phyloP scores from a whole-genome alignment of 2,329 filamentous ascomycete genomes.

The Aureobasidium sp. region DNA sequence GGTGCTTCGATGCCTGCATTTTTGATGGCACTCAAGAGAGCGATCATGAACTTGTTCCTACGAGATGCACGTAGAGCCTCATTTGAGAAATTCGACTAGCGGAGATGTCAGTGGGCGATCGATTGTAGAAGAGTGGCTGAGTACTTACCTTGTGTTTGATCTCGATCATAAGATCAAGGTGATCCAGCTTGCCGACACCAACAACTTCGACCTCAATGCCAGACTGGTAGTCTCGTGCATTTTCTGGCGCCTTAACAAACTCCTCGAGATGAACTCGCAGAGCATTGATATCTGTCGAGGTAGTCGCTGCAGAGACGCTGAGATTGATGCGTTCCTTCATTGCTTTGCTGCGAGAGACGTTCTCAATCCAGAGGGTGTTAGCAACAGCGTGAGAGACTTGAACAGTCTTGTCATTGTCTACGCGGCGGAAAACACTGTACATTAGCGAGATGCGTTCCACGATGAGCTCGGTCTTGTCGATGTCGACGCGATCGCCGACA shows the following conservation, averaged over 20 bases:
- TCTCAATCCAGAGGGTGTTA: slow-evolving; percentile 33
- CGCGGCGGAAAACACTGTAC: slow-evolving; percentile 28
- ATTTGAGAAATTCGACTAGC: slow-evolving; percentile 46
- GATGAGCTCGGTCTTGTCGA: slow-evolving; percentile 23
- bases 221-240: slow-evolving; percentile 30
- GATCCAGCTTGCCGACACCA: slow-evolving; percentile 25
- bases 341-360: slow-evolving; percentile 29
- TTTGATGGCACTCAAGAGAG: slow-evolving; percentile 64
- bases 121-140: not conserved
- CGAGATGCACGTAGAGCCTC: slow-evolving; percentile 70
- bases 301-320: slow-evolving; percentile 25
- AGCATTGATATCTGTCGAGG: slow-evolving; percentile 27
- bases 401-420: slow-evolving; percentile 24
- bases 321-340: slow-evolving; percentile 31
- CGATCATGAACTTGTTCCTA: slow-evolving; percentile 92
- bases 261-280: slow-evolving; percentile 25
- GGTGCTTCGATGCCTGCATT: slow-evolving; percentile 6
- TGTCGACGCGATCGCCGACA: slow-evolving; percentile 29
- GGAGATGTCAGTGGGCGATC: not conserved
- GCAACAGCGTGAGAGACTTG: slow-evolving; percentile 32
- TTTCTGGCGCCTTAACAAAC: slow-evolving; percentile 27
- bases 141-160: slow-evolving; percentile 27
- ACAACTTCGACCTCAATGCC: slow-evolving; percentile 29
- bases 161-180: slow-evolving; percentile 28
- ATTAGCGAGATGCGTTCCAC: slow-evolving; percentile 29